Base-by-base conservation (phyloP, 2,329 filamentous ascomycete genomes). In the Metarhizium album region DNA sequence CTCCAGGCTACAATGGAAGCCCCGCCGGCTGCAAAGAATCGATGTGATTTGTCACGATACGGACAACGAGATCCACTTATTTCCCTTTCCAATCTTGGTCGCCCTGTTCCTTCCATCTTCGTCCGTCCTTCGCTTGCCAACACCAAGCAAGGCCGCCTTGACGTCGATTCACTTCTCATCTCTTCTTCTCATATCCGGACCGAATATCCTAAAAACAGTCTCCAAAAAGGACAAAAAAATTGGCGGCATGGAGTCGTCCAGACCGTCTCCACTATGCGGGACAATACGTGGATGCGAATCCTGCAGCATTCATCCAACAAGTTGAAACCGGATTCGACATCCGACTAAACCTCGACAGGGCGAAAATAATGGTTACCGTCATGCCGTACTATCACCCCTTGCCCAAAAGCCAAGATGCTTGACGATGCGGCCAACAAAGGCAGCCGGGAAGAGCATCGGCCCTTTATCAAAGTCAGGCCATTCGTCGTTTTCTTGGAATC, bases 401-500 rank as follows among this genome's bases (percentile, higher is more conserved):
- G 40, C 20, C 16, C 40, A 14, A 43, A 16, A 24, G 40, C 20
- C 40, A 43, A 27, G 20, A 23, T 43, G 7, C 20, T 43, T 18
- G 22, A 24, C 40, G 24, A 43, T n/a, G 20, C 24, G 40, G 24
- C 40, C 22, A 24, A 24, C n/a, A 23, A 24, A 43, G 22, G 9
- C 40, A 35, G 42, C n/a, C 29, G 42, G 23, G 31, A 31, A 22
- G n/a, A 14, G 46, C 46, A 45, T 53, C 52, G 52, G 52, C 49
- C 46, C 49, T 53, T 52, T 47, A 38, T 48, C 42, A 51, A 53
- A 42, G 46, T 51, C 52, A 52, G 43, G 46, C 49, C 52, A 52
- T 49, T 47, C 27, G 29, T 13, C 31, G 7, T 46, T 49, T 33
- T 22, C 20, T 42, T 31, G 46, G 49, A 52, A 47, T 43, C 40